These are phyloP conservation scores for Trypanosoma brucei DNA, from an alignment of 208 protist genomes.

Conservation along the genomic window DNA sequence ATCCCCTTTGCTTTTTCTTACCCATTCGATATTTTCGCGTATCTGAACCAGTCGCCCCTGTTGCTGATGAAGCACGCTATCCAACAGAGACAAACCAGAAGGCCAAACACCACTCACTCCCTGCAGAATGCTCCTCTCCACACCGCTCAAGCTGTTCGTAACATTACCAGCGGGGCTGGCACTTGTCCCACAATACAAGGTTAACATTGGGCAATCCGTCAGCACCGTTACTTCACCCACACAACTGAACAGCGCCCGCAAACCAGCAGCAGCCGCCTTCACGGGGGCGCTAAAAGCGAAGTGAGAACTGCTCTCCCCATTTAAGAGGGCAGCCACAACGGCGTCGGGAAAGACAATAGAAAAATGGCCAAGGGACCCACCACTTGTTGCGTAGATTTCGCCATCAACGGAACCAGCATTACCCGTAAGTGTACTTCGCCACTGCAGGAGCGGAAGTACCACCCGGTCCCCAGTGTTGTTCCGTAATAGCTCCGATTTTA, in stretches of 20 bases:
- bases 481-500: neutral
- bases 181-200: neutral
- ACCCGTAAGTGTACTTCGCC: neutral
- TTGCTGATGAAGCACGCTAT: conserved; percentile 10
- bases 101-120: neutral
- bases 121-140: neutral
- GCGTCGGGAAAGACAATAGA: neutral
- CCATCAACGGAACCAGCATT: neutral
- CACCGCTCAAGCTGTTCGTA: neutral
- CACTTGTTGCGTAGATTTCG: neutral
- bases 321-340: neutral
- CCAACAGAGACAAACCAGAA: conserved; percentile 13
- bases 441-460: conserved; percentile 2
- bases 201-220: neutral
- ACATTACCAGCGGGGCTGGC: neutral
- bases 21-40: conserved; percentile 1
- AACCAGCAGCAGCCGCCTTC: neutral
- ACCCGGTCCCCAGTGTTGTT: neutral
- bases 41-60: neutral
- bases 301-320: neutral
- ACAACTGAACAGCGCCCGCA: neutral
- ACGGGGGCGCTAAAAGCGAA: neutral
- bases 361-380: conserved; percentile 2
- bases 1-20: conserved; percentile 8
- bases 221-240: conserved; percentile 1